Evolutionary conservation across 495 filamentous ascomycete genomes (phyloP).

Genomic region (Copromyces sp.): DNA sequence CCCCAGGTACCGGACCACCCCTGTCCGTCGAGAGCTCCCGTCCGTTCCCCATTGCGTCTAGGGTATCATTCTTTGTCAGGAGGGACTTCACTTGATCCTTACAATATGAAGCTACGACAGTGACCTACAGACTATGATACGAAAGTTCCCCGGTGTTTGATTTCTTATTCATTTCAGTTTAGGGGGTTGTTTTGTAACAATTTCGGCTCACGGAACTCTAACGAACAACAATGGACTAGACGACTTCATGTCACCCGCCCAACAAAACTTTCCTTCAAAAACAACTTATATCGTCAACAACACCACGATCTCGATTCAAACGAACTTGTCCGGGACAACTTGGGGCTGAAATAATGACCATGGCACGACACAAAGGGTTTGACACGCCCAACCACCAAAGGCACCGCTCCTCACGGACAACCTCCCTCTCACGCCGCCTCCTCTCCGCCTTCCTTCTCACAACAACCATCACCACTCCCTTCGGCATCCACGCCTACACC

Average conservation of each 20-base stretch:
- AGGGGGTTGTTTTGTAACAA: background rate
- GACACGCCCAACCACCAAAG: background rate
- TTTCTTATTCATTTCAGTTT: background rate
- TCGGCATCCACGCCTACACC: slow-evolving; percentile 49
- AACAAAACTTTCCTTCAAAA: background rate
- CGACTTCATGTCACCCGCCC: background rate
- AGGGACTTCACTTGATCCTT: background rate
- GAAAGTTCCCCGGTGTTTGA: background rate
- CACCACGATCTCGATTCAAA: background rate
- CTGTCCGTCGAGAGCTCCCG: background rate
- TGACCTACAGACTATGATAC: background rate
- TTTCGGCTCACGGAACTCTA: background rate
- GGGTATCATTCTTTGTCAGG: background rate
- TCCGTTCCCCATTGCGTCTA: background rate
- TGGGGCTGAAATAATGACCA: background rate
- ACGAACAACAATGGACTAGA: background rate
- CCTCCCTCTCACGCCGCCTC: background rate
- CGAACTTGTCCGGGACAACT: background rate
- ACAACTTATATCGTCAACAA: background rate
- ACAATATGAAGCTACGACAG: background rate
- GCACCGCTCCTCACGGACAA: background rate
- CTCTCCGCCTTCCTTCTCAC: slow-evolving; percentile 25
- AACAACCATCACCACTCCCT: background rate
- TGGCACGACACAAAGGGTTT: background rate
- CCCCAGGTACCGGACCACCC: background rate